These are phyloP conservation scores for Cercophora sp. DNA, from an alignment of 495 filamentous ascomycete genomes.

Conservation along the genomic window DNA sequence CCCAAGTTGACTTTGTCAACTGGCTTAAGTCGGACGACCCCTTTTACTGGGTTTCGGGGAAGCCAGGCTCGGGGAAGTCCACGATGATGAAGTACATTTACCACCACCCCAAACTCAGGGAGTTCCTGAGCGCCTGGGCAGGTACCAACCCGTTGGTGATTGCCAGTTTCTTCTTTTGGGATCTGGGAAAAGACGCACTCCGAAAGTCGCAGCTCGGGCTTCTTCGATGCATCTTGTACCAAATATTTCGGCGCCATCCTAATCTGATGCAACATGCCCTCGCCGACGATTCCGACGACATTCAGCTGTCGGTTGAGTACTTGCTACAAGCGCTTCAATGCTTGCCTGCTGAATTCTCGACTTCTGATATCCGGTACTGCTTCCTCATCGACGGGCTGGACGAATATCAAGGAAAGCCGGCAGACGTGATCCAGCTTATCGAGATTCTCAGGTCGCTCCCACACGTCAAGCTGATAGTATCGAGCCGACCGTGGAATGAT, in stretches of 20 bases:
- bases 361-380: neutral
- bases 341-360: neutral
- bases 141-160: neutral
- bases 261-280: neutral
- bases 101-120: neutral
- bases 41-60: constrained; percentile 4
- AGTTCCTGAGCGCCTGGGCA: neutral
- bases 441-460: neutral
- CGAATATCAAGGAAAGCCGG: neutral
- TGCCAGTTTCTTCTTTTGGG: constrained; percentile 4
- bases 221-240: neutral
- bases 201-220: constrained; percentile 5
- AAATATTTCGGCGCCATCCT: neutral
- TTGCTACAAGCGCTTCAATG: neutral
- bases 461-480: neutral
- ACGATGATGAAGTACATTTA: constrained; percentile 6
- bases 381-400: neutral
- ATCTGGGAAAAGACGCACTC: neutral
- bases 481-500: neutral
- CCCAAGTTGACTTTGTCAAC: neutral
- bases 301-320: neutral
- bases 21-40: neutral
- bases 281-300: neutral
- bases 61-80: neutral
- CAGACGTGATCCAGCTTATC: neutral